These are phyloP conservation scores for Sarocladiaceae sp. DNA, from an alignment of 2,329 filamentous ascomycete genomes.

Conservation along the genomic window DNA sequence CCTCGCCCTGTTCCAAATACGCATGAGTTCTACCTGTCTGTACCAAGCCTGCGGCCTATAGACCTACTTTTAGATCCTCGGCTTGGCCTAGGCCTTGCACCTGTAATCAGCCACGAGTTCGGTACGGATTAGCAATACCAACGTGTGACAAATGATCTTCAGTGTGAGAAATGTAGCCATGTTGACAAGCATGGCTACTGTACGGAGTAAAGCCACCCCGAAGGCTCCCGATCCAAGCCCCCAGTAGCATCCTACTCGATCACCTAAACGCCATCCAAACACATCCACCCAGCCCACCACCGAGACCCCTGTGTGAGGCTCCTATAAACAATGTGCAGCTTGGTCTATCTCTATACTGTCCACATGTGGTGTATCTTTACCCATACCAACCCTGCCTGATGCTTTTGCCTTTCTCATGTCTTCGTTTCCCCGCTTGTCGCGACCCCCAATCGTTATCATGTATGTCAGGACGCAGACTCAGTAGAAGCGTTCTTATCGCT, in stretches of 20 bases:
- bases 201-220: too few relatives aligned
- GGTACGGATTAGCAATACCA: too few relatives aligned
- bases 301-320: background rate
- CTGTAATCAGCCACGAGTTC: too few relatives aligned
- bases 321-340: background rate
- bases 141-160: too few relatives aligned
- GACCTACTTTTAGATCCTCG: too few relatives aligned
- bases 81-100: too few relatives aligned
- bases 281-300: background rate
- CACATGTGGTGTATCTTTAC: background rate
- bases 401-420: background rate
- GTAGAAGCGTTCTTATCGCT: slow-evolving; percentile 29
- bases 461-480: background rate
- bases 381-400: background rate
- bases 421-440: background rate
- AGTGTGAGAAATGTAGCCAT: too few relatives aligned
- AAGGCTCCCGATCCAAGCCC: background rate
- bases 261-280: background rate
- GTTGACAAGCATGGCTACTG: too few relatives aligned
- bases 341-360: slow-evolving; percentile 9
- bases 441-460: too few relatives aligned
- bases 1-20: too few relatives aligned
- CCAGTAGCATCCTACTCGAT: background rate
- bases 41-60: too few relatives aligned
- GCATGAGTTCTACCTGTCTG: too few relatives aligned